Conservation (phyloP, 495 filamentous ascomycete genomes). For the Penicillium cinerascens region DNA sequence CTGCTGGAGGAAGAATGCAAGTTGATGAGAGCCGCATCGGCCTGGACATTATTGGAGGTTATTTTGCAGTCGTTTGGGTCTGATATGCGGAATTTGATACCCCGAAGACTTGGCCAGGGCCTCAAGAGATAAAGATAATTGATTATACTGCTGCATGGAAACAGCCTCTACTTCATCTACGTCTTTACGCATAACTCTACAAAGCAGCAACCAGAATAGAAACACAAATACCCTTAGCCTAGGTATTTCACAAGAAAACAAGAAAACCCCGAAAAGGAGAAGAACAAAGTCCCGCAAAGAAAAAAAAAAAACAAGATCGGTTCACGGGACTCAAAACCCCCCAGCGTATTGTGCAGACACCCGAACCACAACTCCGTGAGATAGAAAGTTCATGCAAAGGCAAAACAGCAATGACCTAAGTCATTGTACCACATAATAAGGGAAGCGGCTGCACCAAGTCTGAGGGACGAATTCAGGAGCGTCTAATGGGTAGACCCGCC, state of each 20-base stretch:
- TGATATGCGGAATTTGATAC: background rate
- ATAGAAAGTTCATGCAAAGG: too few relatives aligned
- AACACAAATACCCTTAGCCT: too few relatives aligned
- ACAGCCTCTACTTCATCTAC: background rate
- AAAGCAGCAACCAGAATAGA: too few relatives aligned
- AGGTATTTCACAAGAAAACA: too few relatives aligned
- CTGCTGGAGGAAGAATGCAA: conserved; percentile 33
- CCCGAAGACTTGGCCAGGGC: background rate
- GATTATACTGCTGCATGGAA: background rate
- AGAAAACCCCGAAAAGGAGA: background rate
- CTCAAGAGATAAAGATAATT: background rate
- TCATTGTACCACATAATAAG: too few relatives aligned
- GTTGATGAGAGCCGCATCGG: conserved; percentile 10
- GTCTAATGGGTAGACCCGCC: too few relatives aligned
- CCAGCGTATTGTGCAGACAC: background rate
- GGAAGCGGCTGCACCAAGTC: too few relatives aligned
- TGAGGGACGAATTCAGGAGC: too few relatives aligned
- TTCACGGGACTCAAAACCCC: background rate
- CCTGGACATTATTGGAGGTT: background rate
- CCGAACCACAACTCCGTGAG: background rate
- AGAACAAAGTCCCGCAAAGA: background rate
- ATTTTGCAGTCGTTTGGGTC: background rate
- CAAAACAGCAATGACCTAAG: too few relatives aligned
- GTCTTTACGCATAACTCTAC: too few relatives aligned
- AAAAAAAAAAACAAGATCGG: background rate